phyloP scores from a whole-genome alignment of 1,284 basidiomycete genomes.

The Gastroboletus turbinatus region DNA sequence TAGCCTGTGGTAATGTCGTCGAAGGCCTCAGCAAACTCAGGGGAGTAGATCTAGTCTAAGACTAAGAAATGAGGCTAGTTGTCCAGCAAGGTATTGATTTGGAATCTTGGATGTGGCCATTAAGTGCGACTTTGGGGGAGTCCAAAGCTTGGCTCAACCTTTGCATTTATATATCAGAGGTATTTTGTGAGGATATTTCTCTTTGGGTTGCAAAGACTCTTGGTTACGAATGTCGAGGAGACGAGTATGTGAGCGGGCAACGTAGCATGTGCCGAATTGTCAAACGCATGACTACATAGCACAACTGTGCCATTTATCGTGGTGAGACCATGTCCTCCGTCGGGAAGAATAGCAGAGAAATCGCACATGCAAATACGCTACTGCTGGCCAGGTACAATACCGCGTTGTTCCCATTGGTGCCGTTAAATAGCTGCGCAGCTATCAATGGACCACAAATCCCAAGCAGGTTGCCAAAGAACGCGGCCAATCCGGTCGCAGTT shows the following conservation, averaged over 20 bases:
- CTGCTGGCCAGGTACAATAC: slow-evolving; percentile 17
- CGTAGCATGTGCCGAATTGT: not conserved
- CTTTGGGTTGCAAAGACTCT: too few species aligned
- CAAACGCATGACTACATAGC: not conserved
- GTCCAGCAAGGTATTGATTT: too few species aligned
- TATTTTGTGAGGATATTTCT: too few species aligned
- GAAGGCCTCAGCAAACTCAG: too few species aligned
- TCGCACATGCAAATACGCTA: not conserved
- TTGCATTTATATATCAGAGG: too few species aligned
- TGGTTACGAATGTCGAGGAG: not conserved
- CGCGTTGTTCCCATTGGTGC: slow-evolving; percentile 3
- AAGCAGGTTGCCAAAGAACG: slow-evolving; percentile 3
- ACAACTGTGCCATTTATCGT: not conserved
- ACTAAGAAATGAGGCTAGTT: too few species aligned
- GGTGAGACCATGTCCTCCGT: slow-evolving; percentile 18
- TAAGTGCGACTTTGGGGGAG: too few species aligned
- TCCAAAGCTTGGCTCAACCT: too few species aligned
- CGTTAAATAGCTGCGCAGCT: slow-evolving; percentile 9
- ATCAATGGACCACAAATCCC: slow-evolving; percentile 8
- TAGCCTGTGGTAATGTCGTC: too few species aligned
- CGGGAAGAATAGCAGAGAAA: slow-evolving; percentile 9
- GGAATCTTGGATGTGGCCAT: too few species aligned
- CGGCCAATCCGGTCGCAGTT: slow-evolving; percentile 14
- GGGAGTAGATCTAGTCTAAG: too few species aligned
- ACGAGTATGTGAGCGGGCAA: too few species aligned